These are phyloP conservation scores for Spergularia azorica DNA, from an alignment of 179 eudicot species.

Conservation along the genomic window DNA sequence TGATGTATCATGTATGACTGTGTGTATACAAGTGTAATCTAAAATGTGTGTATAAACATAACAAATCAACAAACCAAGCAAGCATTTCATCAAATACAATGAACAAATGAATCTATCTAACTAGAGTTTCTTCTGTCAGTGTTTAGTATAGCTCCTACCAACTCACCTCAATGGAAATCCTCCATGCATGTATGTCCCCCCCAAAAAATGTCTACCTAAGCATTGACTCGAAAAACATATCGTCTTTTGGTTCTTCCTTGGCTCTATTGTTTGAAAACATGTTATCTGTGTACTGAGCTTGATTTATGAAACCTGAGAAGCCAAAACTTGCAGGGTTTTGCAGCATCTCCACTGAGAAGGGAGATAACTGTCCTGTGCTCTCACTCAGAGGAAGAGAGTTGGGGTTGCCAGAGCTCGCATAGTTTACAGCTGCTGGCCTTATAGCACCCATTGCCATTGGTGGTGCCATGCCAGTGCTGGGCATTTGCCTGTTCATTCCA, in stretches of 20 bases:
- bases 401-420: conserved; percentile 22
- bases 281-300: conserved; percentile 26
- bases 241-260: conserved; percentile 67
- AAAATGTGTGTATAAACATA: neutral
- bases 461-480: conserved; percentile 13
- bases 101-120: conserved; percentile 28
- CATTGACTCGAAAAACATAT: conserved; percentile 49
- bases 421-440: conserved; percentile 48
- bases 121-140: conserved; percentile 23
- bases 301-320: conserved; percentile 41
- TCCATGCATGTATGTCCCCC: conserved; percentile 20
- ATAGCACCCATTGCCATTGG: conserved; percentile 26
- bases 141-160: conserved; percentile 11
- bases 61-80: conserved; percentile 17
- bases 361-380: conserved; percentile 31
- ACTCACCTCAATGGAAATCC: conserved; percentile 4
- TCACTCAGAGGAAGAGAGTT: conserved; percentile 20
- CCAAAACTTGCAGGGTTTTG: conserved; percentile 47
- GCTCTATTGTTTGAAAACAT: conserved; percentile 30
- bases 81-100: conserved; percentile 10
- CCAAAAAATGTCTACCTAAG: conserved; percentile 34
- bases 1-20: conserved; percentile 2
- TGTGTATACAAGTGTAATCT: conserved; percentile 10
- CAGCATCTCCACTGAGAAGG: conserved; percentile 51
- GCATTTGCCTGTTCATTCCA: conserved; percentile 31